Conservation (phyloP, 176 grass and related monocot species). For the Calamus simplicifolius region DNA sequence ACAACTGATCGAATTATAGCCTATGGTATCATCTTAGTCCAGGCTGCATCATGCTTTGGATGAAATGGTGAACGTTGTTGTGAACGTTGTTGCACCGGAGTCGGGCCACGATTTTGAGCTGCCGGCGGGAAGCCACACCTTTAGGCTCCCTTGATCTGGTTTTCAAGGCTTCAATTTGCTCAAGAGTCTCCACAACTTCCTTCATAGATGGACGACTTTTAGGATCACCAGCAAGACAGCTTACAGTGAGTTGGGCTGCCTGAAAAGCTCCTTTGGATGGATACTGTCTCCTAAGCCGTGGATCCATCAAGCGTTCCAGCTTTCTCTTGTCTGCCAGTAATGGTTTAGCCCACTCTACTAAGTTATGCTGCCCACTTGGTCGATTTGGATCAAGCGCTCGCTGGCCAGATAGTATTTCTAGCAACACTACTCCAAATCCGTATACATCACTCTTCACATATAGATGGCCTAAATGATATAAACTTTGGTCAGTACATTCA, state of each 20-base stretch:
- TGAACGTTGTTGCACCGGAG: not conserved
- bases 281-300: constrained; percentile 47
- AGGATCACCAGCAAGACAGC: constrained; percentile 53
- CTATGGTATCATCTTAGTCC: no score
- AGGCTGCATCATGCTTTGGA: no score
- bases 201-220: constrained; percentile 59
- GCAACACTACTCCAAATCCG: constrained; percentile 68
- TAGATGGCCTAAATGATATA: constrained; percentile 36
- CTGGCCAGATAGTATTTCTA: constrained; percentile 71
- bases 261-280: constrained; percentile 38
- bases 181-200: constrained; percentile 51
- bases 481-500: not conserved
- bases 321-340: constrained; percentile 40
- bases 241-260: constrained; percentile 46
- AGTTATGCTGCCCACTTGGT: constrained; percentile 52
- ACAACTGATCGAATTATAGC: no score
- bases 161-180: constrained; percentile 43
- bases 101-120: not conserved
- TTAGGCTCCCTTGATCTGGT: constrained; percentile 7
- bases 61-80: not conserved
- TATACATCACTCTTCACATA: constrained; percentile 91
- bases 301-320: constrained; percentile 56
- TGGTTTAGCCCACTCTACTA: constrained; percentile 61
- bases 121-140: constrained; percentile 20
- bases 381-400: constrained; percentile 63